These are phyloP conservation scores for Pythium utonaiense DNA, from an alignment of 352 stramenopile species.

Conservation along the genomic window DNA sequence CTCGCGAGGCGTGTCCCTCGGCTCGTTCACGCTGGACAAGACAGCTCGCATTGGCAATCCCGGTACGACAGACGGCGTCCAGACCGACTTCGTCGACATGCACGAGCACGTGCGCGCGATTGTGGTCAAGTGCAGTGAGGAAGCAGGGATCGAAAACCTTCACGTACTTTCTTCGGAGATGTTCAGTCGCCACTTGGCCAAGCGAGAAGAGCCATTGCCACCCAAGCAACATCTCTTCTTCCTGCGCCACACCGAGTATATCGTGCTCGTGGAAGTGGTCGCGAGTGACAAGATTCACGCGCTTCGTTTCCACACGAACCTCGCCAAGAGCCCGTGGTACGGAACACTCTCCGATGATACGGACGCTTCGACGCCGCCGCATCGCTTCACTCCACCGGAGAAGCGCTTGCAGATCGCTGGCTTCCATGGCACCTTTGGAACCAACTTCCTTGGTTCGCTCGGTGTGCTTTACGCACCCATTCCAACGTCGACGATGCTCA, in stretches of 20 bases:
- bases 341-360: background rate
- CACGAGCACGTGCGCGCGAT: slow-evolving; percentile 24
- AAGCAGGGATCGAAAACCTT: slow-evolving; percentile 21
- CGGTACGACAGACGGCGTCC: slow-evolving; percentile 8
- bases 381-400: slow-evolving; percentile 4
- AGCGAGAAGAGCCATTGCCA: slow-evolving; percentile 22
- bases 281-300: slow-evolving; percentile 13
- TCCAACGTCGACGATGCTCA: background rate
- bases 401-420: slow-evolving; percentile 18
- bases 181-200: slow-evolving; percentile 21
- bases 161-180: slow-evolving; percentile 21
- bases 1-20: background rate
- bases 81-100: slow-evolving; percentile 26
- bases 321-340: slow-evolving; percentile 29
- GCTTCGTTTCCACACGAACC: slow-evolving; percentile 31
- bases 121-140: slow-evolving; percentile 17
- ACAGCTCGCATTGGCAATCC: slow-evolving; percentile 3
- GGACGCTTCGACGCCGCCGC: background rate
- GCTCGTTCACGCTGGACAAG: slow-evolving; percentile 1
- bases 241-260: slow-evolving; percentile 23
- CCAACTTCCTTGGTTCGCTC: slow-evolving; percentile 7
- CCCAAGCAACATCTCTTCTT: slow-evolving; percentile 26
- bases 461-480: slow-evolving; percentile 19
- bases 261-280: slow-evolving; percentile 24
- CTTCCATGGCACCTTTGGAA: slow-evolving; percentile 23